Evolutionary conservation across 768 basidiomycete genomes (phyloP), one percentile per base, ranked within the genome.

Genomic region (Suillus weaverae): DNA sequence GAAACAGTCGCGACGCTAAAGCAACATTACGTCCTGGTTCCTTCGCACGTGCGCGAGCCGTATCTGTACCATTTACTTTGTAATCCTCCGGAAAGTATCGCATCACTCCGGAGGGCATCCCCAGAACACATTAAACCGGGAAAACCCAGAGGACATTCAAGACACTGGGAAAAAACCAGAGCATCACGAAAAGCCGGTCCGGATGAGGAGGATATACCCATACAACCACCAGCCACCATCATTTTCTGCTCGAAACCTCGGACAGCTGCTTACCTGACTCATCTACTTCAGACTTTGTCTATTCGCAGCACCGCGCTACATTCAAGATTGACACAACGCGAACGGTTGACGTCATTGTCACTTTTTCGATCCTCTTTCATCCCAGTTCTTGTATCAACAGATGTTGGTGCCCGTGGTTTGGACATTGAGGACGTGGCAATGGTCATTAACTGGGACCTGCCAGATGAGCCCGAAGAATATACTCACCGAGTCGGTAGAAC

Each of bases 391-490:
- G 85, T 99, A 54, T 94, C 92, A 36, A 99, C 97, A 9, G 97
- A 98, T 73, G 97, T 99, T 38, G 97, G 94, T 18, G 91, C 92
- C 22, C 89, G 97, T 71, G 97, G 97, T 36, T 78, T 99, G 64
- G 97, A 99, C 78, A 97, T 99, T 63, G 94, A 94, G 66, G 94
- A 96, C 69, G 96, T 99, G 13, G 95, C 92, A 13, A 87, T 98
- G 81, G 94, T 99, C 22, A 83, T 99, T 64, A 99, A 99, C 68
- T 99, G 96, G 95, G 97, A 99, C 76, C 80, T 98, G 67, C 97
- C 97, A 16, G 82, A 84, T 14, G 89, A 90, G 72, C 84, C 94
- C 6, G 97, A 97, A 75, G 96, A 97, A 74, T 99, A 99, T 73
- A 92, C 94, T 2, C 97, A 99, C 79, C 86, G 97, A 26, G 97